phyloP scores from a whole-genome alignment of 2,329 filamentous ascomycete genomes.

The Calonectria hongkongensis region DNA sequence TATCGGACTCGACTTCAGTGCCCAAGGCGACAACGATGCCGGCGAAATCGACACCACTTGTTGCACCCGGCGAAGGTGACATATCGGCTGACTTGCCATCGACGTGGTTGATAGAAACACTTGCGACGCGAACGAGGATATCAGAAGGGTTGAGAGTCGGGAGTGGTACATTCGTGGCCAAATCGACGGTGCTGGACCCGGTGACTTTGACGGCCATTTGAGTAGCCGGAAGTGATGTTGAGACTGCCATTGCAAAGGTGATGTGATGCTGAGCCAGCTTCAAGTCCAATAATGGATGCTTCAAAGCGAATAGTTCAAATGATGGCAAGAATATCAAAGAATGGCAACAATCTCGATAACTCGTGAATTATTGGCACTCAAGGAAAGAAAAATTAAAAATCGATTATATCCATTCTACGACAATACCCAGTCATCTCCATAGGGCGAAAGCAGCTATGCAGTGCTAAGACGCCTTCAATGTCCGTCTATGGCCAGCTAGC shows the following conservation, averaged over 20 bases:
- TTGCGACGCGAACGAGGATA: conserved; percentile 39
- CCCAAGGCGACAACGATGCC: conserved; percentile 42
- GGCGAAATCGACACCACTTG: conserved; percentile 46
- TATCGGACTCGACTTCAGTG: conserved; percentile 34
- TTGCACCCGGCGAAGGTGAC: conserved; percentile 45
- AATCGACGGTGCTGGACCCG: conserved; percentile 22
- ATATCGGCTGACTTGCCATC: conserved; percentile 48
- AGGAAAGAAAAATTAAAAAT: background rate
- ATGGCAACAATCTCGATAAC: background rate
- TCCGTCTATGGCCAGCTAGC: background rate
- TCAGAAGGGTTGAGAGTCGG: conserved; percentile 31
- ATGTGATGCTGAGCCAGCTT: background rate
- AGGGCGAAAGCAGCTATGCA: background rate
- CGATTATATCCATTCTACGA: background rate
- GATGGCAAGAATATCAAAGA: background rate
- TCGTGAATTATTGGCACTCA: background rate
- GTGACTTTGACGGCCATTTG: conserved; percentile 38
- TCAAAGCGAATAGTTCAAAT: background rate
- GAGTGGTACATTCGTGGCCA: conserved; percentile 20
- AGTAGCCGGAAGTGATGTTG: conserved; percentile 28
- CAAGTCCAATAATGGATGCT: background rate
- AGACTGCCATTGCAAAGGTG: conserved; percentile 26
- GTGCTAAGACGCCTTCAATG: background rate
- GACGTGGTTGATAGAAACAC: conserved; percentile 45
- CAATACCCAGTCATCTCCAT: background rate